Evolutionary conservation across 2,329 filamentous ascomycete genomes (phyloP), one percentile per base, ranked within the genome.

Genomic region (Basipetospora chlamydospora): DNA sequence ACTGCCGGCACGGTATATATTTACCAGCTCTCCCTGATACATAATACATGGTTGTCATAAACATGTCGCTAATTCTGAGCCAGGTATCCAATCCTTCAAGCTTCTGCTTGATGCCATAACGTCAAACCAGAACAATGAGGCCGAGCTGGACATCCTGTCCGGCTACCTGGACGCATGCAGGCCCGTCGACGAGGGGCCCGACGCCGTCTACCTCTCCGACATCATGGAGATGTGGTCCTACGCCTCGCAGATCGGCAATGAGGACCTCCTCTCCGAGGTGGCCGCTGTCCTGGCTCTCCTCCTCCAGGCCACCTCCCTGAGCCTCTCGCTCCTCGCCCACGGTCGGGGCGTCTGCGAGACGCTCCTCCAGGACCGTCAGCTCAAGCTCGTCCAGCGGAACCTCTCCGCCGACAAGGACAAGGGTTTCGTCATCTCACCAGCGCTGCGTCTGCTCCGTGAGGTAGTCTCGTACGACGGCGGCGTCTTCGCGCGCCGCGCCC

Each of bases 171-270:
- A 74, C 31, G 57, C 62, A 6, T 59, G 67, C 38, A 66, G 64
- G 45, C 67, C 70, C 2, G 54, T 56, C 45, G 57, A 62, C 36
- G 50, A 53, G 37, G 51, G 53, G 31, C 55, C 63, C 38, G 59
- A 63, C 39, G 65, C 70, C 6, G 63, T 77, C 17, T 84, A 78
- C 46, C 70, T 96, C 21, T 61, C 70, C 2, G 84, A 94, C 47
- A 61, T 96, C 26, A 81, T 92, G 58, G 81, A 92, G 47, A 85
- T 77, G 41, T 96, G 88, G 88, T 77, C 75, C 33, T 86, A 82
- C 59, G 86, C 82, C 4, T 75, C 76, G 21, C 77, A 83, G 52
- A 74, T 75, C 44, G 84, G 83, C 51, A 80, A 87, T 46, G 86
- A 94, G 40, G 72, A 76, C 38, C 63, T 95, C 41, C 70, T 90